A percentile compares a stretch with the other conserved stretches of the same genome.
Conservation (phyloP, 768 basidiomycete genomes). For the Gloeostereum incarnatum region DNA sequence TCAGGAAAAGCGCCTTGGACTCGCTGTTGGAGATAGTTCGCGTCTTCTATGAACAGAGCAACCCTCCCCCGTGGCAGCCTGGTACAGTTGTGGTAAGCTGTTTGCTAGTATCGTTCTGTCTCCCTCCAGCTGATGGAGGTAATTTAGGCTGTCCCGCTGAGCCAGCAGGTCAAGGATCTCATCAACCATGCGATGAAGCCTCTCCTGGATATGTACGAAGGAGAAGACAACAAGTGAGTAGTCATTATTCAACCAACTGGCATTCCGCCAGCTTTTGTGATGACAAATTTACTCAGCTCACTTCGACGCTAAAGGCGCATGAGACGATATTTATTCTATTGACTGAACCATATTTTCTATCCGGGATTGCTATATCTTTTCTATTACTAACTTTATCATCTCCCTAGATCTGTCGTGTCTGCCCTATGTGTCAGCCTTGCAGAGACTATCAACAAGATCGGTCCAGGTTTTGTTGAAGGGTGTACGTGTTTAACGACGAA, state of each 20-base stretch:
- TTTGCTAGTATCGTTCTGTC: neutral
- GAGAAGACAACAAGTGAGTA: conserved; percentile 95
- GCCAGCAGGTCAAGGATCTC: conserved; percentile 67
- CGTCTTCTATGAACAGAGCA: conserved; percentile 85
- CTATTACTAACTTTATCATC: conserved; percentile 14
- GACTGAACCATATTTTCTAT: conserved; percentile 22
- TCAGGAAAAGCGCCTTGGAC: conserved; percentile 86
- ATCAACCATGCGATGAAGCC: conserved; percentile 65
- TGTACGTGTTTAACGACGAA: conserved; percentile 47
- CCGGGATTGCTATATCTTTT: conserved; percentile 1
- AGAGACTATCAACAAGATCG: conserved; percentile 88
- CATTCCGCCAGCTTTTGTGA: conserved; percentile 20
- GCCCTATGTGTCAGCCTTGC: conserved; percentile 82
- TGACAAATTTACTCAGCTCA: conserved; percentile 71
- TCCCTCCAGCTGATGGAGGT: conserved; percentile 8
- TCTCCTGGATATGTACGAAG: conserved; percentile 82
- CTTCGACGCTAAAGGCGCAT: conserved; percentile 57
- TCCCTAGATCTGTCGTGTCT: conserved; percentile 73
- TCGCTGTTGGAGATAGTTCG: conserved; percentile 83
- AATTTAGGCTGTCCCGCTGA: conserved; percentile 37
- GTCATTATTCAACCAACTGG: conserved; percentile 5
- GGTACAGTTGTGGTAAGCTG: conserved; percentile 54
- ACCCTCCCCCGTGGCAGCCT: conserved; percentile 75
- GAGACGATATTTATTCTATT: conserved; percentile 37
- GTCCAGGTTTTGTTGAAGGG: conserved; percentile 75